Evolutionary conservation across 1,139 yeast genomes (phyloP), one percentile per base, ranked within the genome.

Genomic region (Zygosaccharomyces pseudobailii): DNA sequence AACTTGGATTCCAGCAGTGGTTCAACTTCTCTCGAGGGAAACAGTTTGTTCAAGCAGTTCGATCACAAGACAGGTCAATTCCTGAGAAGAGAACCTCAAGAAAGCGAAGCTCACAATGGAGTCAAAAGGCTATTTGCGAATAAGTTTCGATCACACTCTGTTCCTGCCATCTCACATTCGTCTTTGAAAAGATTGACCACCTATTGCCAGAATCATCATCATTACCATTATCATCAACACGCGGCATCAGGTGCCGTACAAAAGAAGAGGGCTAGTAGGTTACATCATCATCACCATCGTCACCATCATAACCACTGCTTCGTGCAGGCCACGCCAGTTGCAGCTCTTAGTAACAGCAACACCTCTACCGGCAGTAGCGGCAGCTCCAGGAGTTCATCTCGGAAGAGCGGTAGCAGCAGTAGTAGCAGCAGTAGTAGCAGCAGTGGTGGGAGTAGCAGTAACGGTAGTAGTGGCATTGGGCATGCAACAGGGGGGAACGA

Each of bases 111-210:
- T 17, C 24, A n/a, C 33, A 43, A 9, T 30, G 33, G 35, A 10
- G 10, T 46, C n/a, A 38, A 27, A 30, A 48, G 40, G 40, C 34
- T 45, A 24, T 45, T 45, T n/a, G 44, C 46, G 42, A 38, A 19
- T 23, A 60, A 55, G 49, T 51, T 55, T 37, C 56, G 68, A 44
- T 63, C 68, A 6, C 60, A 61, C 43, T 64, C 68, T 10, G 64
- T 64, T 10, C 68, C 68, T 17, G 60, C 65, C 6, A 63, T 63
- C 19, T 47, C 63, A 45, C 68, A 63, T 54, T 64, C 68, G 8
- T 63, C 68, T 2, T 47, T 62, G 13, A 55, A 60, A 41, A 58
- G 59, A 45, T 44, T 62, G 39, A 52, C 62, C 3, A 46, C 37
- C 6, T 40, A 32, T 28, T 43, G 46, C 47, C 49, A 42, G 44